A percentile compares a stretch with the other conserved stretches of the same genome.
Evolutionary conservation across 2,329 filamentous ascomycete genomes (phyloP).

Genomic region (Fusarium keratoplasticum): DNA sequence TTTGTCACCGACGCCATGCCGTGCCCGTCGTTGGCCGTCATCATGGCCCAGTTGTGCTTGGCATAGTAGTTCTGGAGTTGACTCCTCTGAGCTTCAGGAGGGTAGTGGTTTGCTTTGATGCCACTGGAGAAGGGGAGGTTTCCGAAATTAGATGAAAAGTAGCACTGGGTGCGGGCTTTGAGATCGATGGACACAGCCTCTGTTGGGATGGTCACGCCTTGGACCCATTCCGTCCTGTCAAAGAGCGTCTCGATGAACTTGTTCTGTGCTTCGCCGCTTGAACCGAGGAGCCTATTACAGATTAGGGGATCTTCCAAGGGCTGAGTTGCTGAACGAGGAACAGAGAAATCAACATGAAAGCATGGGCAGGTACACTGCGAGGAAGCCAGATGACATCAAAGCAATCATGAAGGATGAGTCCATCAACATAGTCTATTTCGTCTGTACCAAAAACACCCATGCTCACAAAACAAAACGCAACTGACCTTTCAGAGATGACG

Average conservation of each 20-base stretch:
- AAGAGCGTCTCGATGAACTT: constrained; percentile 23
- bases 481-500: constrained; percentile 9
- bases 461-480: not conserved
- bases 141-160: constrained; percentile 22
- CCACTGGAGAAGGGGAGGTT: constrained; percentile 29
- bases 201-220: not conserved
- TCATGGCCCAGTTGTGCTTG: constrained; percentile 25
- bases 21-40: constrained; percentile 22
- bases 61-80: constrained; percentile 24
- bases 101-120: constrained; percentile 32
- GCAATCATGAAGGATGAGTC: not conserved
- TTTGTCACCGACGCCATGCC: constrained; percentile 18
- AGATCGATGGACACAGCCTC: constrained; percentile 2
- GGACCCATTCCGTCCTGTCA: constrained; percentile 13
- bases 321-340: too few relatives aligned
- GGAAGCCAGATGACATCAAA: not conserved
- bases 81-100: constrained; percentile 2
- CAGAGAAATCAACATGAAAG: not conserved
- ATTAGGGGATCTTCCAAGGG: not conserved
- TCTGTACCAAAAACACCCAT: not conserved
- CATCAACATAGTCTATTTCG: not conserved
- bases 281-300: not conserved
- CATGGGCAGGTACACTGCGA: not conserved
- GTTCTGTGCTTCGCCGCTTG: not conserved
- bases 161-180: not conserved